These are phyloP conservation scores for Cinnamomum micranthum DNA, from an alignment of 164 flowering plant species.

Conservation along the genomic window DNA sequence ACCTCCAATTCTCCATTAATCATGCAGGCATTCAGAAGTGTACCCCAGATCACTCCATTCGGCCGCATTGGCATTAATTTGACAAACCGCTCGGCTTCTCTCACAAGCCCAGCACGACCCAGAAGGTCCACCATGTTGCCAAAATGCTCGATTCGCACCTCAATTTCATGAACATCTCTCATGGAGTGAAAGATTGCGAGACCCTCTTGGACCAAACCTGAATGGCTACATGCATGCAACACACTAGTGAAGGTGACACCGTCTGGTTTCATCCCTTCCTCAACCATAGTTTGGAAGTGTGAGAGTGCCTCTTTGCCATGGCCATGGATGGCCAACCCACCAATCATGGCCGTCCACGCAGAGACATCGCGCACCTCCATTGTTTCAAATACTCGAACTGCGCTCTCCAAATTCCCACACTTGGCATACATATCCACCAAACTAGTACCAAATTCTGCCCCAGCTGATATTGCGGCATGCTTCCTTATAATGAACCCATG, in stretches of 20 bases:
- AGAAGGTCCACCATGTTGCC: slow-evolving; percentile 41
- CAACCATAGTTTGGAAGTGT: slow-evolving; percentile 23
- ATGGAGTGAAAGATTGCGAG: slow-evolving; percentile 23
- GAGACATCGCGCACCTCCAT: slow-evolving; percentile 25
- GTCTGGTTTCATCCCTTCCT: slow-evolving; percentile 25
- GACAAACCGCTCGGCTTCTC: slow-evolving; percentile 15
- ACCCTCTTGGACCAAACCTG: slow-evolving; percentile 39
- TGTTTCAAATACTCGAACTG: slow-evolving; percentile 23
- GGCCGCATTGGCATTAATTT: slow-evolving; percentile 20
- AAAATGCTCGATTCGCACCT: slow-evolving; percentile 36
- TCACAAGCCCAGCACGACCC: slow-evolving; percentile 27
- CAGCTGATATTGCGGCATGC: slow-evolving; percentile 20
- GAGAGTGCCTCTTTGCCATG: slow-evolving; percentile 22
- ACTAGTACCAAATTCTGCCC: slow-evolving; percentile 22
- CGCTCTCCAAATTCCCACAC: slow-evolving; percentile 54
- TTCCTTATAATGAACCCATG: slow-evolving; percentile 39
- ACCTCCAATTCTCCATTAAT: neutral
- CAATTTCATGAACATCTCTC: slow-evolving; percentile 20
- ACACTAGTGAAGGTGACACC: slow-evolving; percentile 32
- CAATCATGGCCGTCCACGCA: slow-evolving; percentile 36
- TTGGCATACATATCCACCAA: slow-evolving; percentile 78
- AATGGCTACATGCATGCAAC: slow-evolving; percentile 40
- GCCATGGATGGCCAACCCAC: slow-evolving; percentile 39
- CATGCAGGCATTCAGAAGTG: slow-evolving; percentile 16
- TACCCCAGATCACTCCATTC: slow-evolving; percentile 21